phyloP scores from a whole-genome alignment of 1,139 yeast species.

The Zygoascus meyerae region DNA sequence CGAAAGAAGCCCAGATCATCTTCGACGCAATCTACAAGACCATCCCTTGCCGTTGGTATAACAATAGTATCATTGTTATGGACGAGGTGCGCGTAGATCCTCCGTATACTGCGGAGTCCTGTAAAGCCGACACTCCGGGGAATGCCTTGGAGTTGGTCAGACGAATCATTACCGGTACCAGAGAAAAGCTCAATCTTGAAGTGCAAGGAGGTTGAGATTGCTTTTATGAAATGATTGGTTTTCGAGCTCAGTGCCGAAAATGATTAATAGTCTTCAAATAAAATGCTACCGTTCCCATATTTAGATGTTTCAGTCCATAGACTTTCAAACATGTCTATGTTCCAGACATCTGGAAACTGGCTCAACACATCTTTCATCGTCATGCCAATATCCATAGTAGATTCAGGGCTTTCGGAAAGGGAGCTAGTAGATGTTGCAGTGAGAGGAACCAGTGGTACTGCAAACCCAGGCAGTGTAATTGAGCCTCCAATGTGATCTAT shows the following conservation, averaged over 20 bases:
- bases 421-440: neutral
- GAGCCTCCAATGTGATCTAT: slow-evolving; percentile 5
- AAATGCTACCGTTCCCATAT: too few relatives aligned
- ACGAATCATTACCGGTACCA: slow-evolving; percentile 50
- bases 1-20: slow-evolving; percentile 44
- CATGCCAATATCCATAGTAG: too few relatives aligned
- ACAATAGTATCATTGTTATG: slow-evolving; percentile 45
- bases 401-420: neutral
- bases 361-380: slow-evolving; percentile 1
- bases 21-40: slow-evolving; percentile 48
- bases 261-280: too few relatives aligned
- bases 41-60: slow-evolving; percentile 44
- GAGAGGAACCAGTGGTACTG: slow-evolving; percentile 1
- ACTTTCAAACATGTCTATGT: too few relatives aligned
- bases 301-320: too few relatives aligned
- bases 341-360: slow-evolving; percentile 2
- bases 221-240: too few relatives aligned
- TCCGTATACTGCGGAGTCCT: slow-evolving; percentile 44
- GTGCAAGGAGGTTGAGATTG: slow-evolving; percentile 62
- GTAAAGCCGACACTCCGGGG: slow-evolving; percentile 34
- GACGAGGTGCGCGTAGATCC: slow-evolving; percentile 47
- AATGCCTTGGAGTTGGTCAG: slow-evolving; percentile 45
- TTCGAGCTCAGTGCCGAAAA: too few relatives aligned
- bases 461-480: slow-evolving; percentile 3
- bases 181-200: slow-evolving; percentile 47